These are phyloP conservation scores for Dichotomocladium elegans DNA, from an alignment of 371 early-diverging fungal species.

Conservation along the genomic window DNA sequence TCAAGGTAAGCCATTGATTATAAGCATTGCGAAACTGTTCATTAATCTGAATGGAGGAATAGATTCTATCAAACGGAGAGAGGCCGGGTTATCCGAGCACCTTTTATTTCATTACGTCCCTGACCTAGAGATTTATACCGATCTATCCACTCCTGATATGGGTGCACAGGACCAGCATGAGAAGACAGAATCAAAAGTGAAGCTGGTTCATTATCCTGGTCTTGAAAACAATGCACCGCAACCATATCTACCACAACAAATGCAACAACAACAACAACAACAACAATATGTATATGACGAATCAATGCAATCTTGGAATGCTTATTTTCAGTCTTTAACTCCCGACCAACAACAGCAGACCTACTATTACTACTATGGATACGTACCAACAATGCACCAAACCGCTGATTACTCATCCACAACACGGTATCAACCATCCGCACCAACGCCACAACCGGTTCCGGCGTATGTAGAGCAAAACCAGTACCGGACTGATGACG, in stretches of 20 bases:
- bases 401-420: too few species aligned
- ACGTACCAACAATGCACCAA: background rate
- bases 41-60: background rate
- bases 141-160: too few species aligned
- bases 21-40: background rate
- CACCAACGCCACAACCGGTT: background rate
- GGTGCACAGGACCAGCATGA: background rate
- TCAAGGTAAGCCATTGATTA: constrained; percentile 1
- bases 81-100: background rate
- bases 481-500: constrained; percentile 1
- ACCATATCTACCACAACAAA: background rate
- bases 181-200: constrained; percentile 1
- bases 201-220: constrained; percentile 3
- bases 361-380: background rate
- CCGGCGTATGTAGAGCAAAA: background rate
- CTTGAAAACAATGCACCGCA: background rate
- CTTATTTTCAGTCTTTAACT: too few species aligned
- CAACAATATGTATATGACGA: background rate
- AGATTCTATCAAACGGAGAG: too few species aligned
- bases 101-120: background rate
- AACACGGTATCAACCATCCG: too few species aligned
- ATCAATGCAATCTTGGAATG: too few species aligned
- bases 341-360: background rate
- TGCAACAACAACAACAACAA: background rate
- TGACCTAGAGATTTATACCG: background rate